phyloP scores from a whole-genome alignment of 108 stramenopile genomes.

The Nannochloropsis oceanica region DNA sequence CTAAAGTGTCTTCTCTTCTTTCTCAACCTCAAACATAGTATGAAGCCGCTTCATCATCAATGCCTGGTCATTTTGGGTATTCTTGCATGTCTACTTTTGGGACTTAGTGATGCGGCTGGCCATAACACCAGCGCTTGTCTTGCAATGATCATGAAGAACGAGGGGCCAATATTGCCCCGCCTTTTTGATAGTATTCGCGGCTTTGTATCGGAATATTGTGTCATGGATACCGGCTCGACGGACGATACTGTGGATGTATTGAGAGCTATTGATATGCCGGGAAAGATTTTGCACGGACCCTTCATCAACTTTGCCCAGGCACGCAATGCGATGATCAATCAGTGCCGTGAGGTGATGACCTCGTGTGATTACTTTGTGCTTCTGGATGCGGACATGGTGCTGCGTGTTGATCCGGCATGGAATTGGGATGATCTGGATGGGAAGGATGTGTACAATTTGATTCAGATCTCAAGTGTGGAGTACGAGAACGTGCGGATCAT shows the following conservation, averaged over 20 bases:
- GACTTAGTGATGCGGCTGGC: no score
- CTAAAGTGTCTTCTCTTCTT: no score
- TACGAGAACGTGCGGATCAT: background rate
- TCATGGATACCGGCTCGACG: background rate
- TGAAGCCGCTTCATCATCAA: no score
- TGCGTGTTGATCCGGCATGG: background rate
- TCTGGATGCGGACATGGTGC: background rate
- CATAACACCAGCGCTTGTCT: background rate
- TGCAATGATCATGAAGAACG: background rate
- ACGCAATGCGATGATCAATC: background rate
- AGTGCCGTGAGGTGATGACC: background rate
- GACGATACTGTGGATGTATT: background rate
- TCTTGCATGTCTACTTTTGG: no score
- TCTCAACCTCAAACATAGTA: no score
- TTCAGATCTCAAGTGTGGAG: background rate
- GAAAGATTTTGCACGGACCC: background rate
- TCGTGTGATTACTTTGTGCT: background rate
- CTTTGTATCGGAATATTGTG: background rate
- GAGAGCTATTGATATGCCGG: background rate
- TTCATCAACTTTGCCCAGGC: background rate
- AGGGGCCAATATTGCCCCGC: background rate
- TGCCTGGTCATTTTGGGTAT: no score
- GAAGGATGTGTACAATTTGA: background rate
- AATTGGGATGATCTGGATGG: background rate
- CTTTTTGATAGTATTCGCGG: background rate